Conservation (phyloP, 345 rosid genomes). For the Euclidium syriacum region DNA sequence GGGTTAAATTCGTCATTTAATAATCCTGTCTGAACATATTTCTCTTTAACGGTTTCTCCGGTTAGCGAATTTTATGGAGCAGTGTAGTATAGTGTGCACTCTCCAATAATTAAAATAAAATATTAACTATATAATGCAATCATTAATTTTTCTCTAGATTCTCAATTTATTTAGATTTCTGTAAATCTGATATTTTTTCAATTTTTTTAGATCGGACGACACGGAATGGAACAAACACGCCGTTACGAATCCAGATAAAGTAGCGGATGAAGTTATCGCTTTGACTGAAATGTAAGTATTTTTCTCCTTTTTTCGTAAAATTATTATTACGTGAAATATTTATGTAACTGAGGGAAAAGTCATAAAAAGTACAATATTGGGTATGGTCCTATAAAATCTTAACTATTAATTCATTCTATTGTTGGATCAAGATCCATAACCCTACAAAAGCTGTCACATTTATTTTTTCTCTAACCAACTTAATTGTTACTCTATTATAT, state of each 20-base stretch:
- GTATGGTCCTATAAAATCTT: slow-evolving; percentile 19
- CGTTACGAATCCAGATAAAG: slow-evolving; percentile 63
- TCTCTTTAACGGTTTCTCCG: slow-evolving; percentile 39
- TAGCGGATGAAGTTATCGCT: slow-evolving; percentile 56
- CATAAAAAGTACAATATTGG: slow-evolving; percentile 13
- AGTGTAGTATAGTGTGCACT: slow-evolving; percentile 8
- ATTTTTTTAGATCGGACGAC: slow-evolving; percentile 29
- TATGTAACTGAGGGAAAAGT: neutral
- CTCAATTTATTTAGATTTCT: neutral
- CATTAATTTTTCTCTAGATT: slow-evolving; percentile 13
- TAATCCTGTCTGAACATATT: neutral
- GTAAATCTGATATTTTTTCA: neutral
- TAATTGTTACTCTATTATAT: neutral
- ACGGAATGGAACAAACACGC: slow-evolving; percentile 56
- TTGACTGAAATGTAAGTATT: slow-evolving; percentile 58
- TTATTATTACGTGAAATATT: neutral
- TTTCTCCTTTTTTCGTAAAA: neutral
- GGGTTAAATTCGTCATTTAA: slow-evolving; percentile 14
- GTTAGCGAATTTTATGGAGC: slow-evolving; percentile 35
- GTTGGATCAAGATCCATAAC: slow-evolving; percentile 27
- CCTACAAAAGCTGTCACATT: slow-evolving; percentile 27
- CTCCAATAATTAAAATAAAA: slow-evolving; percentile 2
- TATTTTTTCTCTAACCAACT: slow-evolving; percentile 27
- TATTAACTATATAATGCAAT: neutral
- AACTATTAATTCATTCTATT: neutral